Percentiles rank a stretch among this genome's conserved stretches.
Conservation (phyloP, 805 yeast genomes). For the Saturnispora serradocipensis region DNA sequence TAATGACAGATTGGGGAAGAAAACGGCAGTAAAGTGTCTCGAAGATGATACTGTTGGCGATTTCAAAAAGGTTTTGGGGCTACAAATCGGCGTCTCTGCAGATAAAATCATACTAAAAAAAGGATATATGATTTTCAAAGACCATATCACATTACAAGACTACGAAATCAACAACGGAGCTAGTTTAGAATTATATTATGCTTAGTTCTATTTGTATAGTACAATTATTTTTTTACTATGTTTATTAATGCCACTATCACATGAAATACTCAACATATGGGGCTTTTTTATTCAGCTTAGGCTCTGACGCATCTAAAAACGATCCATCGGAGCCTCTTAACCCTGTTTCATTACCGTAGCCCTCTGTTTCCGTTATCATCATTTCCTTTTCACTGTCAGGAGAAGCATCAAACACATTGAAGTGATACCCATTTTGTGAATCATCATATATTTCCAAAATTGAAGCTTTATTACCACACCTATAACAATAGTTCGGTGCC, state of each 20-base stretch:
- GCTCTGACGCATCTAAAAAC: conserved; percentile 15
- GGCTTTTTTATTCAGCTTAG: conserved; percentile 25
- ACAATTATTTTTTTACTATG: not conserved
- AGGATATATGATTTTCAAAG: conserved; percentile 77
- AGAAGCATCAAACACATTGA: conserved; percentile 94
- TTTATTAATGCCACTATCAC: conserved; percentile 14
- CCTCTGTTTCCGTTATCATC: conserved; percentile 24
- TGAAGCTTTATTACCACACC: conserved; percentile 97
- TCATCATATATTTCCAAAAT: conserved; percentile 69
- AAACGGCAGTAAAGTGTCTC: conserved; percentile 78
- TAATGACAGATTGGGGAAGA: conserved; percentile 79
- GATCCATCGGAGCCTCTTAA: not conserved
- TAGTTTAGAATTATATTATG: conserved; percentile 74
- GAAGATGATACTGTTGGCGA: conserved; percentile 83
- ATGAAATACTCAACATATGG: conserved; percentile 35
- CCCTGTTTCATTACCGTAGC: not conserved
- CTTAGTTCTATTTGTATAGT: conserved; percentile 23
- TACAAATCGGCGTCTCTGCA: conserved; percentile 71
- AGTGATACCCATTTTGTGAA: conserved; percentile 48
- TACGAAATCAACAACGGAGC: conserved; percentile 90
- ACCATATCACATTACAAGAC: conserved; percentile 87
- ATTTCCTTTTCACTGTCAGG: conserved; percentile 77
- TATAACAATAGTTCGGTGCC: conserved; percentile 94
- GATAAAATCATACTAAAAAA: conserved; percentile 68
- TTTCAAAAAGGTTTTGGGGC: conserved; percentile 71